phyloP scores from a whole-genome alignment of 495 filamentous ascomycete species.

The Geopyxis carbonaria region DNA sequence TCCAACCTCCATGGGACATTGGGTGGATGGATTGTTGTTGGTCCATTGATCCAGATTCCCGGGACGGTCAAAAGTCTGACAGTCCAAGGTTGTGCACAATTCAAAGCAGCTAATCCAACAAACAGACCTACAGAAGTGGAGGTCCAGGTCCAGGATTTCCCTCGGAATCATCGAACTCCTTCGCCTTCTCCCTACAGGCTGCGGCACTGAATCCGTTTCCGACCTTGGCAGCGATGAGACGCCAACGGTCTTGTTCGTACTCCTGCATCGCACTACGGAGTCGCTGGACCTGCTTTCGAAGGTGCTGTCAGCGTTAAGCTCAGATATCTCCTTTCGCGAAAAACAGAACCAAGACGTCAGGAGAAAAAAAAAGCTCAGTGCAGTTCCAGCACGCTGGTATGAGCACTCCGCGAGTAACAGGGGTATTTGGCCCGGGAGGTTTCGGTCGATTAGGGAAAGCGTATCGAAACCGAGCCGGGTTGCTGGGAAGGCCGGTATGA shows the following conservation, averaged over 20 bases:
- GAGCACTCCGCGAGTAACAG: background rate
- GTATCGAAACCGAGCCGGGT: conserved; percentile 1
- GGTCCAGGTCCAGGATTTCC: too few relatives aligned
- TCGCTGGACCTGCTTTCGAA: conserved; percentile 44
- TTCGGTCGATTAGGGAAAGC: background rate
- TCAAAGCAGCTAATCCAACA: too few relatives aligned
- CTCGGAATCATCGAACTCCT: conserved; percentile 35
- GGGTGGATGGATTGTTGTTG: too few relatives aligned
- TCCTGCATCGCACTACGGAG: conserved; percentile 65
- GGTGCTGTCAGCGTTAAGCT: too few relatives aligned
- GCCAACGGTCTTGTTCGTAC: conserved; percentile 82
- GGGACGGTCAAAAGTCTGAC: too few relatives aligned
- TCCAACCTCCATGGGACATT: too few relatives aligned
- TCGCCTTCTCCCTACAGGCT: conserved; percentile 67
- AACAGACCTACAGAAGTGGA: too few relatives aligned
- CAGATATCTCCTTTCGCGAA: too few relatives aligned
- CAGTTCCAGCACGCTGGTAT: conserved; percentile 3
- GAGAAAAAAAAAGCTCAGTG: too few relatives aligned
- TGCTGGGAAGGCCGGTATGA: conserved; percentile 1
- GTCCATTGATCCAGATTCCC: too few relatives aligned
- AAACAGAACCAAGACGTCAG: too few relatives aligned
- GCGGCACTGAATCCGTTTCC: conserved; percentile 68
- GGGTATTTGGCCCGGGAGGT: background rate
- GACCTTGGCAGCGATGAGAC: conserved; percentile 70
- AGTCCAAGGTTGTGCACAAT: too few relatives aligned